These are phyloP conservation scores for Penicillium sp. DNA, from an alignment of 2,329 filamentous ascomycete species.

Conservation along the genomic window DNA sequence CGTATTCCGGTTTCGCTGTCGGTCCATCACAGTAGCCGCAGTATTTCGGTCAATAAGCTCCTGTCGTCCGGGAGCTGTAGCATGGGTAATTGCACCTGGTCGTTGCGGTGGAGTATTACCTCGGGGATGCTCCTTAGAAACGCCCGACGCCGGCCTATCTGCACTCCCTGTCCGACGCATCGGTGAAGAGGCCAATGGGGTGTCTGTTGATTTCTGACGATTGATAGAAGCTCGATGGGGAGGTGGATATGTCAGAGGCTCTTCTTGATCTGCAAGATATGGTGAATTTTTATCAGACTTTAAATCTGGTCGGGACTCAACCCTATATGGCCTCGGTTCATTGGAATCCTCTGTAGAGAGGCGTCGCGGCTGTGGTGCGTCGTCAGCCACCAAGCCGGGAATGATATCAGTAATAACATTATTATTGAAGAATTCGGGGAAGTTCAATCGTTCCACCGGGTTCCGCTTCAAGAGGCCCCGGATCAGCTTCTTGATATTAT, in stretches of 20 bases:
- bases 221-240: slow-evolving; percentile 41
- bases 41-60: slow-evolving; percentile 37
- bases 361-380: slow-evolving; percentile 50
- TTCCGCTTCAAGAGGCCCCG: slow-evolving; percentile 79
- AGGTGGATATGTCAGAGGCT: slow-evolving; percentile 18
- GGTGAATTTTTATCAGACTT: slow-evolving; percentile 25
- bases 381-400: slow-evolving; percentile 77
- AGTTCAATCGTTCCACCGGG: slow-evolving; percentile 80
- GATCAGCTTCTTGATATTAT: slow-evolving; percentile 78
- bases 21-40: slow-evolving; percentile 54
- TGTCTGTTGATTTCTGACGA: slow-evolving; percentile 29
- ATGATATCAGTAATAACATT: slow-evolving; percentile 72
- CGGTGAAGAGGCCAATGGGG: slow-evolving; percentile 27
- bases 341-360: slow-evolving; percentile 18
- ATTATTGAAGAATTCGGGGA: slow-evolving; percentile 80
- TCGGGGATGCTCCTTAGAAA: slow-evolving; percentile 27
- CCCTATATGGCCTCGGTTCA: slow-evolving; percentile 7
- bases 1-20: slow-evolving; percentile 58
- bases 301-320: slow-evolving; percentile 21
- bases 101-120: slow-evolving; percentile 31
- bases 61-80: slow-evolving; percentile 44
- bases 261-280: slow-evolving; percentile 22
- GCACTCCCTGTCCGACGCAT: slow-evolving; percentile 37
- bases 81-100: slow-evolving; percentile 34
- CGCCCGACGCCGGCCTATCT: slow-evolving; percentile 29